A percentile compares a stretch with the other conserved stretches of the same genome.
phyloP scores from a whole-genome alignment of 129 eudicot species.

The Ambrosia trifida region DNA sequence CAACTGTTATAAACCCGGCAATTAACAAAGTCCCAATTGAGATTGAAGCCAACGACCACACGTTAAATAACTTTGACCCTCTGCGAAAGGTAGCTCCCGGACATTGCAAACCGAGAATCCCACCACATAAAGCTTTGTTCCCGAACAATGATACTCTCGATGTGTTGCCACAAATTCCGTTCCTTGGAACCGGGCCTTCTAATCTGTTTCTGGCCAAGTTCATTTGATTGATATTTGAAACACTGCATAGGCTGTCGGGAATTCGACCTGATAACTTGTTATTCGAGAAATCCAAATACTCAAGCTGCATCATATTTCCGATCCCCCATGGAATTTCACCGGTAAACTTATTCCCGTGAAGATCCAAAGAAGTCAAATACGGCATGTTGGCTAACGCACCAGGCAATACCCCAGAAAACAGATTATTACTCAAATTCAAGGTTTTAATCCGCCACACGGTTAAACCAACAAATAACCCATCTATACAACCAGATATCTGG shows the following conservation, averaged over 20 bases:
- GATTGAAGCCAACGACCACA: constrained; percentile 44
- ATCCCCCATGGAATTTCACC: constrained; percentile 62
- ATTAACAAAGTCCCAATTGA: constrained; percentile 37
- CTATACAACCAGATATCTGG: constrained; percentile 46
- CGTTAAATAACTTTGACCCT: constrained; percentile 37
- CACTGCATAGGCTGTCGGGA: constrained; percentile 52
- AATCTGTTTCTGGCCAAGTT: constrained; percentile 53
- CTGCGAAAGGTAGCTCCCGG: constrained; percentile 37
- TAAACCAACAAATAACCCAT: constrained; percentile 36
- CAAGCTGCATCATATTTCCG: constrained; percentile 54
- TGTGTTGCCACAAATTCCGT: constrained; percentile 52
- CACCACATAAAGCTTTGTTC: constrained; percentile 73
- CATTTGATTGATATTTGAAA: constrained; percentile 34
- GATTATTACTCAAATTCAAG: constrained; percentile 55
- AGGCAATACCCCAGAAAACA: constrained; percentile 55
- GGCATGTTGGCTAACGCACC: constrained; percentile 56
- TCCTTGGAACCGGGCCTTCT: constrained; percentile 64
- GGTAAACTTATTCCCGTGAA: constrained; percentile 51
- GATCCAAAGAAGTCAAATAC: constrained; percentile 58
- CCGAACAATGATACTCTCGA: constrained; percentile 46
- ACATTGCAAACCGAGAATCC: constrained; percentile 48
- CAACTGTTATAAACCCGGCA: constrained; percentile 34
- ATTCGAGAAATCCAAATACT: constrained; percentile 55
- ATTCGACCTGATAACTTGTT: constrained; percentile 55
- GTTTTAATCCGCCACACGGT: constrained; percentile 52